These are phyloP conservation scores for Bryoerythrophyllum caledonicum DNA, from an alignment of 225 moss, liverwort and hornwort genomes.

Conservation along the genomic window DNA sequence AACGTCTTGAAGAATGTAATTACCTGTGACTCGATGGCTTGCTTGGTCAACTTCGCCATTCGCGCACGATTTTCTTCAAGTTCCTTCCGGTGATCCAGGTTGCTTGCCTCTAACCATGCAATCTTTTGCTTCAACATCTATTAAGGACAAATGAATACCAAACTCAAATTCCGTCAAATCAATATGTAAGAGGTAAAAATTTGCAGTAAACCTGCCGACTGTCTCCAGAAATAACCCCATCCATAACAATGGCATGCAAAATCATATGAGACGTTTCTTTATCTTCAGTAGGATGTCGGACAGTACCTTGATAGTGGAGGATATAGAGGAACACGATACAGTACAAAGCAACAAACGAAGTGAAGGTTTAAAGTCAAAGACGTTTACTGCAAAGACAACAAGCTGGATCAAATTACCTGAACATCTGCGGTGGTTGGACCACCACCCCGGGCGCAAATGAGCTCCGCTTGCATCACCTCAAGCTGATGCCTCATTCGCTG, in stretches of 20 bases:
- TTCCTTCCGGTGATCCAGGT: slow-evolving; percentile 74
- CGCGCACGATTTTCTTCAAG: slow-evolving; percentile 59
- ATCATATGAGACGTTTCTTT: not conserved
- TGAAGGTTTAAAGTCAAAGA: not conserved
- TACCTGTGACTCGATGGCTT: slow-evolving; percentile 73
- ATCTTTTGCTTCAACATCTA: slow-evolving; percentile 92
- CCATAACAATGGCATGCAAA: not conserved
- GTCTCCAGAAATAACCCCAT: slow-evolving; percentile 6
- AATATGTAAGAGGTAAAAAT: not conserved
- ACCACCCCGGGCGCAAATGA: slow-evolving; percentile 86
- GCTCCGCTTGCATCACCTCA: slow-evolving; percentile 94
- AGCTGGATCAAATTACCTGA: slow-evolving; percentile 50
- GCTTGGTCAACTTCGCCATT: slow-evolving; percentile 49
- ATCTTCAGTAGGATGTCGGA: not conserved
- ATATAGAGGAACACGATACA: not conserved
- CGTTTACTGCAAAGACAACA: not conserved
- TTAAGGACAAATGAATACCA: not conserved
- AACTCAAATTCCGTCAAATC: slow-evolving; percentile 6
- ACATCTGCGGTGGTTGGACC: slow-evolving; percentile 65
- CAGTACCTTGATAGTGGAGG: not conserved
- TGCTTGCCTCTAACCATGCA: slow-evolving; percentile 84
- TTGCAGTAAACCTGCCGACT: not conserved
- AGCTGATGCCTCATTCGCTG: slow-evolving; percentile 94
- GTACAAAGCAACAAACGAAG: not conserved
- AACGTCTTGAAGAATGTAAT: not conserved